Conservation (phyloP, 306 rosid genomes). For the Vigna trinervia region DNA sequence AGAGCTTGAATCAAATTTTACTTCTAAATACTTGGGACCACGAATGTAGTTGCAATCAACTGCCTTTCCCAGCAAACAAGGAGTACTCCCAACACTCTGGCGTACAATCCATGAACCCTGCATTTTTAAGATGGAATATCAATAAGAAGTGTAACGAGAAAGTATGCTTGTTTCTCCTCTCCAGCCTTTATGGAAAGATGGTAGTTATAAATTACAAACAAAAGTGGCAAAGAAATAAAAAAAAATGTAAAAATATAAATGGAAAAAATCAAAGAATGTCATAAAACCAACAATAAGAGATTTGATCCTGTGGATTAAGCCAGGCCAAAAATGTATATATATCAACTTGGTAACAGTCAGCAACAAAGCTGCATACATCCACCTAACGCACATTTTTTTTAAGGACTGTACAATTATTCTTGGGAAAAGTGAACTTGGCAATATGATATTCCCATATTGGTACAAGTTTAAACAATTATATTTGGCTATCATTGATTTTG, state of each 20-base stretch:
- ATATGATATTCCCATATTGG: not conserved
- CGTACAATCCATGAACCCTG: constrained; percentile 99
- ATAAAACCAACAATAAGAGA: constrained; percentile 3
- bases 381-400: not conserved
- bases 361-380: not conserved
- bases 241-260: constrained; percentile 1
- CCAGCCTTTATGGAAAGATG: constrained; percentile 6
- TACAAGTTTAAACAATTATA: not conserved
- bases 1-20: constrained; percentile 47
- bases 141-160: constrained; percentile 21
- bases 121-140: constrained; percentile 48
- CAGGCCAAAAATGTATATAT: constrained; percentile 5
- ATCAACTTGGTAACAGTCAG: constrained; percentile 25
- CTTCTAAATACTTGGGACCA: constrained; percentile 90
- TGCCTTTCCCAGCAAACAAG: constrained; percentile 97
- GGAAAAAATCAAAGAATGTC: not conserved
- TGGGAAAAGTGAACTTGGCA: not conserved
- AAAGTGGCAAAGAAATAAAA: constrained; percentile 31
- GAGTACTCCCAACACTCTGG: constrained; percentile 98
- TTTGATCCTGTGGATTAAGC: not conserved
- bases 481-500: not conserved
- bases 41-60: constrained; percentile 97
- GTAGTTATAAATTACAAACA: constrained; percentile 15
- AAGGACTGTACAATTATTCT: constrained; percentile 5
- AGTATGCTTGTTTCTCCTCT: constrained; percentile 23